A percentile compares a stretch with the other conserved stretches of the same genome.
Evolutionary conservation across 2,329 filamentous ascomycete genomes (phyloP).

Genomic region (Colletotrichum sp.): DNA sequence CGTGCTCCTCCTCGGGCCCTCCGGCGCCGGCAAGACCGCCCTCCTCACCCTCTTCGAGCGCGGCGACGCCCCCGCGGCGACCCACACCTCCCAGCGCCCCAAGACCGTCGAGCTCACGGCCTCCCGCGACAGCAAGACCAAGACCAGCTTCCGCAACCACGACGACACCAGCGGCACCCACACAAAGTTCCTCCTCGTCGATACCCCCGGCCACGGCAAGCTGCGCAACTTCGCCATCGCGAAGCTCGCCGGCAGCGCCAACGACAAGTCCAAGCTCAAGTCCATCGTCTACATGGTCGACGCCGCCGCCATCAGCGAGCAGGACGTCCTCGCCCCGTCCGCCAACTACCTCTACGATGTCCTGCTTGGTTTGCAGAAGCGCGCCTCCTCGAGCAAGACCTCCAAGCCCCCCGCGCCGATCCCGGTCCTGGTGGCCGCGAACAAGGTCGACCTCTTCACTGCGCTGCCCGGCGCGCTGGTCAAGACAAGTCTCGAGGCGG

Average conservation of each 20-base stretch:
- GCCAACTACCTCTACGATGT: slow-evolving; percentile 89
- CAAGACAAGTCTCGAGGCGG: slow-evolving; percentile 74
- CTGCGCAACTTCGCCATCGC: slow-evolving; percentile 73
- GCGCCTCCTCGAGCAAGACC: slow-evolving; percentile 60
- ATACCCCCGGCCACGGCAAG: slow-evolving; percentile 96
- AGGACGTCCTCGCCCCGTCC: slow-evolving; percentile 69
- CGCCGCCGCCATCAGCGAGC: slow-evolving; percentile 68
- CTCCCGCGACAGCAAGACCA: slow-evolving; percentile 47
- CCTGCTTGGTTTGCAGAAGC: slow-evolving; percentile 81
- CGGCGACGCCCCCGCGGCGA: slow-evolving; percentile 46
- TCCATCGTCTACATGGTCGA: slow-evolving; percentile 92
- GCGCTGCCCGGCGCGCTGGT: slow-evolving; percentile 82
- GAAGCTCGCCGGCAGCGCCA: slow-evolving; percentile 40
- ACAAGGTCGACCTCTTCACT: slow-evolving; percentile 96
- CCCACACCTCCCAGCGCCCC: slow-evolving; percentile 59
- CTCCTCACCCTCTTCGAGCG: slow-evolving; percentile 77
- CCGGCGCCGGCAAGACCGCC: slow-evolving; percentile 85
- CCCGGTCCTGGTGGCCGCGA: slow-evolving; percentile 84
- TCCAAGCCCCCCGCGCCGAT: slow-evolving; percentile 45
- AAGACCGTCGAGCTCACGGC: slow-evolving; percentile 60
- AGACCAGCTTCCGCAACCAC: slow-evolving; percentile 49
- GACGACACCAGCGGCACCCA: slow-evolving; percentile 47
- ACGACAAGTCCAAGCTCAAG: slow-evolving; percentile 54
- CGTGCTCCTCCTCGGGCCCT: slow-evolving; percentile 81
- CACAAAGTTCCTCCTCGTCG: slow-evolving; percentile 76